These are phyloP conservation scores for Fagus crenata DNA, from an alignment of 306 rosid species.

Conservation along the genomic window DNA sequence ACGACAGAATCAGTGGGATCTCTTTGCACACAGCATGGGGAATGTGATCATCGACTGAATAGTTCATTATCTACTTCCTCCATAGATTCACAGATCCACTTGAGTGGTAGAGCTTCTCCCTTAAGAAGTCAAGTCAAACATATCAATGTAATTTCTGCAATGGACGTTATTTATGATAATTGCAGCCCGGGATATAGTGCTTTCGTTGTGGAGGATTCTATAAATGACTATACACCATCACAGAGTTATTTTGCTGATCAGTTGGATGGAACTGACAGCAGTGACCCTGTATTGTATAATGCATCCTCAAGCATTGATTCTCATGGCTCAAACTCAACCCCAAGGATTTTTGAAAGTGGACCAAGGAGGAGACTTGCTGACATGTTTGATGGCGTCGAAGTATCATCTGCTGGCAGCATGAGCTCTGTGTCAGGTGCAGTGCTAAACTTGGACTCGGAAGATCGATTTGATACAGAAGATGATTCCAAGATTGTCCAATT, in stretches of 20 bases:
- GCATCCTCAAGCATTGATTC: slow-evolving; percentile 43
- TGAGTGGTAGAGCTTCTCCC: slow-evolving; percentile 22
- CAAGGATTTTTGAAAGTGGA: slow-evolving; percentile 27
- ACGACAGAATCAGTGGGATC: slow-evolving; percentile 28
- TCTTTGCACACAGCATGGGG: slow-evolving; percentile 32
- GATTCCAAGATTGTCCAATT: slow-evolving; percentile 21
- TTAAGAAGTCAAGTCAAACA: slow-evolving; percentile 24
- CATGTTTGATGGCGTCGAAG: slow-evolving; percentile 25
- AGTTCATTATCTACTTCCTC: slow-evolving; percentile 29
- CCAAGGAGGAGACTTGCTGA: slow-evolving; percentile 20
- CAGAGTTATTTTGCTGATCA: not conserved
- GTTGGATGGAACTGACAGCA: slow-evolving; percentile 3
- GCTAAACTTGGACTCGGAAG: slow-evolving; percentile 33
- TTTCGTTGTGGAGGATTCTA: slow-evolving; percentile 16
- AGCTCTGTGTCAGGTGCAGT: slow-evolving; percentile 35
- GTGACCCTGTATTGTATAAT: slow-evolving; percentile 15
- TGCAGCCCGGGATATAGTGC: slow-evolving; percentile 2
- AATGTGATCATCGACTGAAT: slow-evolving; percentile 14
- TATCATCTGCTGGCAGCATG: slow-evolving; percentile 23
- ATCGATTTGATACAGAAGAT: slow-evolving; percentile 30
- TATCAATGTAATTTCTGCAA: slow-evolving; percentile 24
- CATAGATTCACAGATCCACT: slow-evolving; percentile 18
- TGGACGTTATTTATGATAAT: slow-evolving; percentile 26
- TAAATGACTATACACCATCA: slow-evolving; percentile 33
- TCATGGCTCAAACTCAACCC: slow-evolving; percentile 44